Base-by-base conservation (phyloP, 2,329 filamentous ascomycete species). In the Epichloe aotearoae region DNA sequence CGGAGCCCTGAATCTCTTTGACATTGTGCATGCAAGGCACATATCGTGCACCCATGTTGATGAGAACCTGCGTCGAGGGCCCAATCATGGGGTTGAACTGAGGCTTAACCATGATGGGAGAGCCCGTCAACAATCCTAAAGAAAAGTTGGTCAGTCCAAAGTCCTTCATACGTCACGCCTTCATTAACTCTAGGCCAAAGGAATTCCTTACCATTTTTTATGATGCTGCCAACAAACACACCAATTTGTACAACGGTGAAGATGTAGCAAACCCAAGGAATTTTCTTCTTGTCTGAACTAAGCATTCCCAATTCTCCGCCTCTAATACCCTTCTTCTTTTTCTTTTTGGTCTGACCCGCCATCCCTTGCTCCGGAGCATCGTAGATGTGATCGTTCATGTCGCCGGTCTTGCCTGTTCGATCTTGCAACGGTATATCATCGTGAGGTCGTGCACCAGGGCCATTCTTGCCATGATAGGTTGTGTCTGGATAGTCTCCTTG, bases 61-160 rank as follows among this genome's bases (percentile, higher is more conserved):
- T 95, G 60, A 95, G 80, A 23, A 97, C 81, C 58, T 88, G 88
- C 1, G 83, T 79, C 5, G 90, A 95, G 1, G 93, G 93, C 0
- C 93, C 93, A 62, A 98, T 95, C 88, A 98, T 95, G 52, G 87
- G 86, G 69, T 97, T 98, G 72, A 98, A 95, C 15, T 76, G 77
- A 1, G 93, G 93, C 51, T 91, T 79, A 49, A 82, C 90, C 70
- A 82, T 78, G 62, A 88, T 88, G 19, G 84, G 78, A 23, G 84
- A 84, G 50, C 86, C 86, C 1, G 91, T 96, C 33, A 90, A 70
- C 58, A 84, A 75, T 49, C 76, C 86, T 89, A 12, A 42, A 46
- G 34, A 19, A 17, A 39, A 37, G n/a, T 8, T 40, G 15, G 11
- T 36, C 40, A 38, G 47, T 42, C 38, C 10, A 15, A 20, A 40